Evolutionary conservation across 208 protist genomes (phyloP).

Genomic region (Wallacemonas rigidus): DNA sequence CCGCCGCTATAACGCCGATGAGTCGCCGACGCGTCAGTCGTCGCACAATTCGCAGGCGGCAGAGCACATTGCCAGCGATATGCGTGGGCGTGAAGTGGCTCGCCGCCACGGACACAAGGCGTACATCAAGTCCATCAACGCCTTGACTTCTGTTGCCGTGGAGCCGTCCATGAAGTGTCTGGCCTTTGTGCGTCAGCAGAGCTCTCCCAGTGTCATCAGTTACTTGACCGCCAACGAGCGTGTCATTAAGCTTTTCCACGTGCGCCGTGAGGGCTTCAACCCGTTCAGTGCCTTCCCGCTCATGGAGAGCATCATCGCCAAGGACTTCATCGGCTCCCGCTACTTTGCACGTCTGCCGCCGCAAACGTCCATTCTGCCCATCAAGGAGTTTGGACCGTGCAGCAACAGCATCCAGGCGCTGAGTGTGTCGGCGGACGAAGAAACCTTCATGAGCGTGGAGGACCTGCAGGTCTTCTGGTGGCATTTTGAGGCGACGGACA

Average conservation of each 20-base stretch:
- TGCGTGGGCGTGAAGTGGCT: constrained; percentile 62
- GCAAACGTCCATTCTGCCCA: constrained; percentile 63
- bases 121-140: constrained; percentile 83
- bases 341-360: constrained; percentile 73
- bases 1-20: constrained; percentile 21
- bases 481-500: constrained; percentile 71
- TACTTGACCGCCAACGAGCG: constrained; percentile 89
- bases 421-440: constrained; percentile 69
- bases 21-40: constrained; percentile 23
- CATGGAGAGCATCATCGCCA: constrained; percentile 64
- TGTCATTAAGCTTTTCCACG: constrained; percentile 86
- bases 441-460: constrained; percentile 87
- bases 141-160: constrained; percentile 79
- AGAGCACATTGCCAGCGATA: constrained; percentile 49
- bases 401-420: constrained; percentile 75
- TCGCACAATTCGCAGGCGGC: constrained; percentile 48
- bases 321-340: constrained; percentile 44
- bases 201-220: constrained; percentile 79
- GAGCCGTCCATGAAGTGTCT: constrained; percentile 78
- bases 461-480: constrained; percentile 92
- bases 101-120: constrained; percentile 84
- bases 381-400: constrained; percentile 77
- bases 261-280: constrained; percentile 78
- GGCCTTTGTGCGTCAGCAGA: constrained; percentile 56
- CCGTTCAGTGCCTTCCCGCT: constrained; percentile 71